These are phyloP conservation scores for Hamigera avellanea DNA, from an alignment of 495 filamentous ascomycete genomes.

Conservation along the genomic window DNA sequence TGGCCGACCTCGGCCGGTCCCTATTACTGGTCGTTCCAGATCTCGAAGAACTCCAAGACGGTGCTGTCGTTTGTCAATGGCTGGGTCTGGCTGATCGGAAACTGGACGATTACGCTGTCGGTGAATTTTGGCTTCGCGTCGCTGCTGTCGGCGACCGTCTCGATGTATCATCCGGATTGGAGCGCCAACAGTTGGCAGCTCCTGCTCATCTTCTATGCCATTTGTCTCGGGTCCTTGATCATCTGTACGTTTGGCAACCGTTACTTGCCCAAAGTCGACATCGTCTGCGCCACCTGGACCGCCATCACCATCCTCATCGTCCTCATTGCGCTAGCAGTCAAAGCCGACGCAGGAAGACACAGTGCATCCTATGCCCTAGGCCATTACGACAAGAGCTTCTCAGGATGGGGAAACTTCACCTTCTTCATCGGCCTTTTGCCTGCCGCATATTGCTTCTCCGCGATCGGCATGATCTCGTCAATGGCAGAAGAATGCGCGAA, in stretches of 20 bases:
- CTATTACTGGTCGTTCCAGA: constrained; percentile 40
- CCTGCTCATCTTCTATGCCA: constrained; percentile 46
- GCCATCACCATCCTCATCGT: constrained; percentile 27
- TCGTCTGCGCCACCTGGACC: constrained; percentile 29
- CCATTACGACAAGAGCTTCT: constrained; percentile 36
- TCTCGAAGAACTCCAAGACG: constrained; percentile 16
- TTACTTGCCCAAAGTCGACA: constrained; percentile 44
- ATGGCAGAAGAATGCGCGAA: constrained; percentile 40
- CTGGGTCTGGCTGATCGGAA: constrained; percentile 57
- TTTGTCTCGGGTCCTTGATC: constrained; percentile 40
- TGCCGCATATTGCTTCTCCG: constrained; percentile 39
- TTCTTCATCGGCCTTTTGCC: constrained; percentile 43
- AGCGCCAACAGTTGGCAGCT: constrained; percentile 42
- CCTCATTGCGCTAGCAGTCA: constrained; percentile 27
- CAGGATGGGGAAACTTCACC: constrained; percentile 34
- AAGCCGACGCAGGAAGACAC: constrained; percentile 31
- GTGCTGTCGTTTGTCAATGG: constrained; percentile 53
- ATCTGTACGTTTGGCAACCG: constrained; percentile 47
- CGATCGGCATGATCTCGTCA: constrained; percentile 39
- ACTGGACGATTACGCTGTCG: constrained; percentile 58
- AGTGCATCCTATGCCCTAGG: constrained; percentile 29
- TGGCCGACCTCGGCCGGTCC: constrained; percentile 40
- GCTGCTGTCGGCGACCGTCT: constrained; percentile 42
- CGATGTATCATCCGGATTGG: constrained; percentile 47
- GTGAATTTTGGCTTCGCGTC: constrained; percentile 59